A percentile compares a stretch with the other conserved stretches of the same genome.
These are phyloP conservation scores for Botryosphaeria dothidea DNA, from an alignment of 2,329 filamentous ascomycete species.

Conservation along the genomic window DNA sequence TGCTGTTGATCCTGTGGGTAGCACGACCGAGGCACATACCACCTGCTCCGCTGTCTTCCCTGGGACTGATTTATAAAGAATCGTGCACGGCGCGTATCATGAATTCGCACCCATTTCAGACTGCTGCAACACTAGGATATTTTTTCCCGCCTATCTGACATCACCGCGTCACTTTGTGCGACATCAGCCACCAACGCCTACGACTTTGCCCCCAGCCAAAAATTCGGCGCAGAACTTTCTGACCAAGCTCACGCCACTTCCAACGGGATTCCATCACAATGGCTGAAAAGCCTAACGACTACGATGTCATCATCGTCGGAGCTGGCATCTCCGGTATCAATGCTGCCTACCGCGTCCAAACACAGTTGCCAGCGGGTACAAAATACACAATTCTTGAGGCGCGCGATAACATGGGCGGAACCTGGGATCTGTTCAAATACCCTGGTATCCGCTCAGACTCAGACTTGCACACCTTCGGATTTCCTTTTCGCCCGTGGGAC, in stretches of 20 bases:
- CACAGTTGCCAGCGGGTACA: constrained; percentile 51
- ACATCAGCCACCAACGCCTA: background rate
- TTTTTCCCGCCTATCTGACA: background rate
- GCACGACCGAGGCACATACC: constrained; percentile 7
- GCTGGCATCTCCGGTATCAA: constrained; percentile 78
- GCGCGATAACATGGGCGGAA: constrained; percentile 68
- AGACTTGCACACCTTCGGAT: constrained; percentile 56
- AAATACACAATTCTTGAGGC: constrained; percentile 69
- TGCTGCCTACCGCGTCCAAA: constrained; percentile 68
- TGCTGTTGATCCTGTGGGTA: background rate
- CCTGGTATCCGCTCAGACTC: constrained; percentile 64
- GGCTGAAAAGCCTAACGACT: constrained; percentile 24
- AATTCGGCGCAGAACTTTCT: background rate
- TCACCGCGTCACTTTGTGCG: background rate
- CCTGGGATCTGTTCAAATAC: constrained; percentile 77
- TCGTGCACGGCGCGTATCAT: background rate
- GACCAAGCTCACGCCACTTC: background rate
- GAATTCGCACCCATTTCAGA: background rate
- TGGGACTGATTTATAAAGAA: background rate
- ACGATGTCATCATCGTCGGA: constrained; percentile 63
- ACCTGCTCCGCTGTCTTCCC: background rate
- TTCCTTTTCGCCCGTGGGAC: constrained; percentile 70
- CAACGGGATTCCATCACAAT: background rate
- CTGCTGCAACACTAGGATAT: background rate
- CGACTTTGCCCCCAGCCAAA: background rate